phyloP scores from a whole-genome alignment of 2,329 filamentous ascomycete species.

The Didymella segeticola region DNA sequence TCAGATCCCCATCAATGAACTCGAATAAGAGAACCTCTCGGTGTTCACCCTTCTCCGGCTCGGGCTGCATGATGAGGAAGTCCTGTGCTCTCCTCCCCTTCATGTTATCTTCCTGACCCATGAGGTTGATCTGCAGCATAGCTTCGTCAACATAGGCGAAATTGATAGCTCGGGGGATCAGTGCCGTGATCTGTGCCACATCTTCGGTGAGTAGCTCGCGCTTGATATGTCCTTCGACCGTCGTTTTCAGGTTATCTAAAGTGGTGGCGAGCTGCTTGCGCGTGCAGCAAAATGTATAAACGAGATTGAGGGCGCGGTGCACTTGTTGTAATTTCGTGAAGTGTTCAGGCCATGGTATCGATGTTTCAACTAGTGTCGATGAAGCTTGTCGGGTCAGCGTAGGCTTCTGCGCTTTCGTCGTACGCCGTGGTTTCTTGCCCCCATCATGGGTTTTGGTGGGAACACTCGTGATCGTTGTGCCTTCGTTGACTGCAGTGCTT shows the following conservation, averaged over 20 bases:
- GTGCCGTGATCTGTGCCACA: conserved; percentile 78
- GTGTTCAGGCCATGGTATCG: conserved; percentile 73
- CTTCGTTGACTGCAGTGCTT: conserved; percentile 14
- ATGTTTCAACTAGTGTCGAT: conserved; percentile 58
- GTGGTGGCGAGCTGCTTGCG: conserved; percentile 92
- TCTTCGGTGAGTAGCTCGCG: conserved; percentile 74
- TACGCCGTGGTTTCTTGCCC: conserved; percentile 58
- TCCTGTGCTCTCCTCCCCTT: conserved; percentile 63
- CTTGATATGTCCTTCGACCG: conserved; percentile 84
- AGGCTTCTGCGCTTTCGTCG: conserved; percentile 50
- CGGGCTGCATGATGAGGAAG: conserved; percentile 44
- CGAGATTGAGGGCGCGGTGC: conserved; percentile 85
- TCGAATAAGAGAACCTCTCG: conserved; percentile 86
- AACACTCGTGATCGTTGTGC: conserved; percentile 52
- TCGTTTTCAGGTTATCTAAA: conserved; percentile 82
- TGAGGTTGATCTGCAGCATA: conserved; percentile 79
- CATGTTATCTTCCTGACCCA: conserved; percentile 71
- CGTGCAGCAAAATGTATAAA: conserved; percentile 94
- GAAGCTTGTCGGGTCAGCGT: conserved; percentile 53
- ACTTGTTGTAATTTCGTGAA: conserved; percentile 77
- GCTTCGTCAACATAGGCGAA: conserved; percentile 88
- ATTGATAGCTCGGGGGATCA: conserved; percentile 78
- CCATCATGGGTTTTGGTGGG: conserved; percentile 66
- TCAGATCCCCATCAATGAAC: conserved; percentile 89
- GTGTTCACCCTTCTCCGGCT: conserved; percentile 52